These are phyloP conservation scores for Rhytidiadelphus loreus DNA, from an alignment of 225 moss, liverwort and hornwort genomes.

Conservation along the genomic window DNA sequence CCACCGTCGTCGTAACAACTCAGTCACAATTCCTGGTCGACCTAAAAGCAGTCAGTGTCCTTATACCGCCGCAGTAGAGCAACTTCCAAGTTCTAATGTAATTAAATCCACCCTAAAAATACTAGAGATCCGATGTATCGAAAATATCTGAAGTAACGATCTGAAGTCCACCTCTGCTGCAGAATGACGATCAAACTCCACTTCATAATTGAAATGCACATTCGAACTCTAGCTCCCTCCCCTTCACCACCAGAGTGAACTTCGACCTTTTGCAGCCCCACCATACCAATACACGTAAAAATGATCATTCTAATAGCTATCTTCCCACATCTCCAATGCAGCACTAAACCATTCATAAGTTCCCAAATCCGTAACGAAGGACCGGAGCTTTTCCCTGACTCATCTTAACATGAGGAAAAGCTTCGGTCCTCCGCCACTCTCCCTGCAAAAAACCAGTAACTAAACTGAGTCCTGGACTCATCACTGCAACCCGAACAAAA, in stretches of 20 bases:
- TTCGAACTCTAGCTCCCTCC: too few relatives aligned
- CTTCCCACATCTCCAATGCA: neutral
- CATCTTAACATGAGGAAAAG: constrained; percentile 11
- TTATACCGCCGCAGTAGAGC: neutral
- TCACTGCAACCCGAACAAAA: constrained; percentile 4
- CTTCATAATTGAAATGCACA: neutral
- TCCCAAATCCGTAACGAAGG: neutral
- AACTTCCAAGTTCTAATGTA: neutral
- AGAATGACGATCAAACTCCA: neutral
- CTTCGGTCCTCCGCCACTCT: constrained; percentile 16
- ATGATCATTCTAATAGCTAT: neutral
- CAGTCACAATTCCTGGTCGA: neutral
- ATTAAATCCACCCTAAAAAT: neutral
- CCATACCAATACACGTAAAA: neutral
- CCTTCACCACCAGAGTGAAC: neutral
- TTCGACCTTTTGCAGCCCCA: neutral
- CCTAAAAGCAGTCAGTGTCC: neutral
- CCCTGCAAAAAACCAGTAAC: neutral
- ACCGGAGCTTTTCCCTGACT: constrained; percentile 27
- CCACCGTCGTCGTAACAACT: neutral
- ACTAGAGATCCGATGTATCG: neutral
- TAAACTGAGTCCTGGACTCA: neutral
- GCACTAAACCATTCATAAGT: neutral
- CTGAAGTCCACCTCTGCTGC: neutral
- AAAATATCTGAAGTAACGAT: neutral